A percentile compares a stretch with the other conserved stretches of the same genome.
Conservation (phyloP, 176 grass and related monocot species). For the Triticum urartu region DNA sequence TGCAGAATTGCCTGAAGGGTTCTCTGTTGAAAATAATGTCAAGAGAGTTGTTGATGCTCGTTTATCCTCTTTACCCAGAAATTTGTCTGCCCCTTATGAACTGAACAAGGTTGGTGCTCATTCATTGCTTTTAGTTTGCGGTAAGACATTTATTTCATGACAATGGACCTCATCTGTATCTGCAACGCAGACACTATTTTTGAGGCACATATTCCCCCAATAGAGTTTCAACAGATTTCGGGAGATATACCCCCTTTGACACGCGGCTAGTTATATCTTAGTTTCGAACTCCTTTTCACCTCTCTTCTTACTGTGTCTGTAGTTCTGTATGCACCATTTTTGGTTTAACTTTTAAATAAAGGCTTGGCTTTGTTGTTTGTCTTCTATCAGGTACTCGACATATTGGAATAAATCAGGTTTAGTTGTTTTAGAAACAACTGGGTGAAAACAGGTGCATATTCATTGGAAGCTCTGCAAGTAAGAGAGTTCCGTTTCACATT, state of each 20-base stretch:
- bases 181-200: slow-evolving; percentile 46
- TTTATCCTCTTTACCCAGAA: slow-evolving; percentile 17
- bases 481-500: slow-evolving; percentile 24
- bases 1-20: slow-evolving; percentile 44
- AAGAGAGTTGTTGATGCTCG: slow-evolving; percentile 42
- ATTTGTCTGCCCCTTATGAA: slow-evolving; percentile 39
- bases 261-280: slow-evolving; percentile 58
- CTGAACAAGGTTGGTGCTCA: slow-evolving; percentile 32
- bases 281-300: not conserved
- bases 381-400: slow-evolving; percentile 51
- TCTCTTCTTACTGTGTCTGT: not conserved
- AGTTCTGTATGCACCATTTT: not conserved
- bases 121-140: not conserved
- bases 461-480: slow-evolving; percentile 77
- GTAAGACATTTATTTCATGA: not conserved
- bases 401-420: slow-evolving; percentile 73
- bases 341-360: not conserved
- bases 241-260: slow-evolving; percentile 42
- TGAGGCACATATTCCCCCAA: not conserved
- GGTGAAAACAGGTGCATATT: slow-evolving; percentile 66
- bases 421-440: slow-evolving; percentile 68
- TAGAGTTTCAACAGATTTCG: slow-evolving; percentile 53
- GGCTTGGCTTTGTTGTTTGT: not conserved
- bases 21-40: slow-evolving; percentile 41
- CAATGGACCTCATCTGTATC: not conserved